Evolutionary conservation across 179 eudicot species (phyloP), one percentile per base, ranked within the genome.

Genomic region (Heliamphora pulchella): DNA sequence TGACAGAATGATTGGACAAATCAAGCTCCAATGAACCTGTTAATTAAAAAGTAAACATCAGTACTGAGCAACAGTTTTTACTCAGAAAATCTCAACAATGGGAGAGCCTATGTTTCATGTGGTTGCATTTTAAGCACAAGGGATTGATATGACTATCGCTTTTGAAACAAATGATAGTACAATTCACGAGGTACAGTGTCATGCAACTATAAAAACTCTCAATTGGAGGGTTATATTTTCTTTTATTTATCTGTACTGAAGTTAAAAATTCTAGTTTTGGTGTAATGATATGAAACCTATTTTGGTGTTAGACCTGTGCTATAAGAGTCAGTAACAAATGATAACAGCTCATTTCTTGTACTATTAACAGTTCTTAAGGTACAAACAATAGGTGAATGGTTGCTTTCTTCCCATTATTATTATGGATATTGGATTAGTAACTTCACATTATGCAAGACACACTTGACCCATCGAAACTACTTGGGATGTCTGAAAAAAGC

Each of bases 1-100:
- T 41, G 71, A 47, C 79, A n/a, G 77, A 75, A 75, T 77, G 18
- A 46, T 70, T 22, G 71, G 44, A 8, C 57, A 69, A 70, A 80
- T 79, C 69, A 75, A 39, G 61, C 17, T 79, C 87, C 80, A 78
- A 67, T 43, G 83, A 55, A 81, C 78, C 87, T 87, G 89, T 62
- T 78, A 44, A 73, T 55, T 18, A 31, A 77, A 15, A 17, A 83
- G 43, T 71, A 13, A 61, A 50, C 11, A 51, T 62, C 50, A 59
- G 50, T 50, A 67, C 51, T 9, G 5, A 65, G 63, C 59, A 78
- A 48, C 71, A 8, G 31, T 4, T 65, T 66, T 78, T 5, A 31
- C 15, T 18, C 11, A 78, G 39, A n/a, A n/a, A 53, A 43, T 39
- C 4, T 0, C 11, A 5, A 31, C 17, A 58, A 58, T 44, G 59